These are phyloP conservation scores for Botrytis galanthina DNA, from an alignment of 2,329 filamentous ascomycete genomes.

Conservation along the genomic window DNA sequence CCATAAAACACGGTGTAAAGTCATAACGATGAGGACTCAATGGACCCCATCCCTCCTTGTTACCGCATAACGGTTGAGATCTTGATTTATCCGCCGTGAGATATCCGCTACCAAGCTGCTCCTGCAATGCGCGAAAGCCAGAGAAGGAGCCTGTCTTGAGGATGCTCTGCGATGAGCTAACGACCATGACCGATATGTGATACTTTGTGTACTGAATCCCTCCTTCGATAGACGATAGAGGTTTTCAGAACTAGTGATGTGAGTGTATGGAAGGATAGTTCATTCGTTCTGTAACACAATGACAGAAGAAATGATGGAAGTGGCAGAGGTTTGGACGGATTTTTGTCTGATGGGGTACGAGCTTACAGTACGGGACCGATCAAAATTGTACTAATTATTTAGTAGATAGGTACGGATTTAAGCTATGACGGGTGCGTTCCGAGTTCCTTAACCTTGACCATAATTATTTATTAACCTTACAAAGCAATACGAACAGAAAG, in stretches of 20 bases:
- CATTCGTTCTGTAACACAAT: slow-evolving; percentile 19
- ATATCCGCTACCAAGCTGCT: slow-evolving; percentile 57
- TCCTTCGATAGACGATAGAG: slow-evolving; percentile 24
- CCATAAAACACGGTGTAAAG: slow-evolving; percentile 96
- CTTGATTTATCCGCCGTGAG: slow-evolving; percentile 46
- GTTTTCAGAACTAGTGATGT: slow-evolving; percentile 23
- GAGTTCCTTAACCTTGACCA: not conserved
- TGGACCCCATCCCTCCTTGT: slow-evolving; percentile 93
- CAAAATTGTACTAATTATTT: not conserved
- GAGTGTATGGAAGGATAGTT: slow-evolving; percentile 10
- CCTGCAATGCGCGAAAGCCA: slow-evolving; percentile 50
- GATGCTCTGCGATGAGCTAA: slow-evolving; percentile 29
- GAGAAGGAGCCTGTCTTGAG: slow-evolving; percentile 57
- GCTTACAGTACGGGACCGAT: slow-evolving; percentile 1
- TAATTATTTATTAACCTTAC: slow-evolving; percentile 4
- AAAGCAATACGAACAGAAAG: slow-evolving; percentile 9
- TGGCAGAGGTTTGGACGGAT: not conserved
- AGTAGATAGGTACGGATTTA: slow-evolving; percentile 7
- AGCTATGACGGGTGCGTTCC: not conserved
- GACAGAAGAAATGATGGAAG: slow-evolving; percentile 13
- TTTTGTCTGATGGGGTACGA: not conserved
- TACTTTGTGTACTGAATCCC: slow-evolving; percentile 21
- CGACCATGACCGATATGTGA: slow-evolving; percentile 26
- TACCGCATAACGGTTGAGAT: slow-evolving; percentile 75
- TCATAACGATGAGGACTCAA: slow-evolving; percentile 84